These are phyloP conservation scores for Tuber melanosporum DNA, from an alignment of 495 filamentous ascomycete species.

Conservation along the genomic window DNA sequence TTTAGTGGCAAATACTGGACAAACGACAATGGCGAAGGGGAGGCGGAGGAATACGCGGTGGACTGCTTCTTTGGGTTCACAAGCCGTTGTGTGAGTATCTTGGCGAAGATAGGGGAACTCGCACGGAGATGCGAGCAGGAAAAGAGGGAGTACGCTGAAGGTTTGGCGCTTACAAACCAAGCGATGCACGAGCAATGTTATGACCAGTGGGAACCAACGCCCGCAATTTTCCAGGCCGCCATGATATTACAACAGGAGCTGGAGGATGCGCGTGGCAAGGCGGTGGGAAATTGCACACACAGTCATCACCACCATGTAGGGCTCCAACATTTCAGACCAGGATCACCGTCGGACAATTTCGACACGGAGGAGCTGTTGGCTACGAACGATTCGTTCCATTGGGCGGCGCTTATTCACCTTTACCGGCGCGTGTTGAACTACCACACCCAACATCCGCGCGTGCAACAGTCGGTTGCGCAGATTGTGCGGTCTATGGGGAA, in stretches of 20 bases:
- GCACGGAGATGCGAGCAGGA: slow-evolving; percentile 61
- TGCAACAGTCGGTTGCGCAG: slow-evolving; percentile 58
- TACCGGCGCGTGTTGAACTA: slow-evolving; percentile 64
- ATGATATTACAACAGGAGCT: slow-evolving; percentile 53
- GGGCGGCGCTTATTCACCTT: slow-evolving; percentile 71
- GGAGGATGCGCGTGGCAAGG: slow-evolving; percentile 45
- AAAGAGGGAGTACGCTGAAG: slow-evolving; percentile 52
- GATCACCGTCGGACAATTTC: slow-evolving; percentile 48
- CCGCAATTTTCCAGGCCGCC: slow-evolving; percentile 51
- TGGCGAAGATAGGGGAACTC: slow-evolving; percentile 67
- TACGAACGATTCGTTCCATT: slow-evolving; percentile 76
- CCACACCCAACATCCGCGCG: slow-evolving; percentile 50
- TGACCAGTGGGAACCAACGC: slow-evolving; percentile 55
- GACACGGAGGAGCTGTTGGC: slow-evolving; percentile 62
- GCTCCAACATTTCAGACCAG: slow-evolving; percentile 39
- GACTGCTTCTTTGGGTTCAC: slow-evolving; percentile 80
- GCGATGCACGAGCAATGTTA: background rate
- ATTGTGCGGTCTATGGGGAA: slow-evolving; percentile 58
- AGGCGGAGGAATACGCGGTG: slow-evolving; percentile 58
- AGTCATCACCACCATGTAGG: slow-evolving; percentile 42
- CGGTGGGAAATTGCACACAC: slow-evolving; percentile 47
- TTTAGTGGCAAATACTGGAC: slow-evolving; percentile 50
- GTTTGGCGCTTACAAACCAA: slow-evolving; percentile 4
- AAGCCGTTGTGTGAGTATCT: slow-evolving; percentile 59
- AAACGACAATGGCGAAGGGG: slow-evolving; percentile 49